A percentile compares a stretch with the other conserved stretches of the same genome.
Evolutionary conservation across 257 asterid species (phyloP).

Genomic region (Solanum arcanum): DNA sequence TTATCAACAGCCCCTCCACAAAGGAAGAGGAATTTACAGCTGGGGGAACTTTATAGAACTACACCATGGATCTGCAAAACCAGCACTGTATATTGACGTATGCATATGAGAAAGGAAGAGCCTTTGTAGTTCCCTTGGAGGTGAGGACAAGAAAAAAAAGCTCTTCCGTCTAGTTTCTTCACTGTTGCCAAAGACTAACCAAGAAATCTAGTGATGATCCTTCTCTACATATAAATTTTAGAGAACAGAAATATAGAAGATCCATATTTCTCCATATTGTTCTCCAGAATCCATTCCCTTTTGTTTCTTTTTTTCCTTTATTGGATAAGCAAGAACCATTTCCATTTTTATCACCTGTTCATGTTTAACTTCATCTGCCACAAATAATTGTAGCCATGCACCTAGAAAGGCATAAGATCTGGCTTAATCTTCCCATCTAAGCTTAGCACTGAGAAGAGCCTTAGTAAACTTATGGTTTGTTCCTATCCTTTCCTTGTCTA

Average conservation of each 20-base stretch:
- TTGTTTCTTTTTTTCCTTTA: not conserved
- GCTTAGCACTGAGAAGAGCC: not conserved
- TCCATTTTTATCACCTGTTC: not conserved
- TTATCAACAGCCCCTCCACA: not conserved
- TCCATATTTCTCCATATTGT: not conserved
- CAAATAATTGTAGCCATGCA: not conserved
- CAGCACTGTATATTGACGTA: not conserved
- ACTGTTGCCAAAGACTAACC: not conserved
- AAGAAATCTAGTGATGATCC: not conserved
- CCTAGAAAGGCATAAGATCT: not conserved
- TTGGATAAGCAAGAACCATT: not conserved
- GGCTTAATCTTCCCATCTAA: not conserved
- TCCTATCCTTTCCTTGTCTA: not conserved
- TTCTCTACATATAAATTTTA: not conserved
- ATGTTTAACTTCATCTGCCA: not conserved
- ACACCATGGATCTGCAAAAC: not conserved
- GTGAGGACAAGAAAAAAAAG: not conserved
- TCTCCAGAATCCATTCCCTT: not conserved
- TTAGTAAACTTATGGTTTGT: not conserved
- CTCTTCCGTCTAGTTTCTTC: not conserved
- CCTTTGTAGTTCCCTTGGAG: not conserved
- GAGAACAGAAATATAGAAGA: not conserved
- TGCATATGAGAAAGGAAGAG: not conserved
- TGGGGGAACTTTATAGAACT: not conserved
- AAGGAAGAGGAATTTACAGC: not conserved